Conservation (phyloP, 345 rosid species). For the Hibiscus mutabilis region DNA sequence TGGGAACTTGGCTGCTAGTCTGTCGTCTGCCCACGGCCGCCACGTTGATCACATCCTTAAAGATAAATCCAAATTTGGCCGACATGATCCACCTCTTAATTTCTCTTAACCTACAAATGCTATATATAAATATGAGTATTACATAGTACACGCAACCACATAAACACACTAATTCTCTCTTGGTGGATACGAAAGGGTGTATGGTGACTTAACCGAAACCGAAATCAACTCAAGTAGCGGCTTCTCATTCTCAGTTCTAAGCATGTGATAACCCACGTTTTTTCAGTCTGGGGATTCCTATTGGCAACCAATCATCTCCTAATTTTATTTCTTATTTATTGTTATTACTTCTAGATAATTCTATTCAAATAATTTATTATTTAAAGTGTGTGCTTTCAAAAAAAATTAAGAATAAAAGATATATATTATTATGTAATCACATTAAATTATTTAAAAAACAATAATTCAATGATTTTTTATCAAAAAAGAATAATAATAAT, state of each 20-base stretch:
- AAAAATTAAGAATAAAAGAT: too few relatives aligned
- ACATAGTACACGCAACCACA: too few relatives aligned
- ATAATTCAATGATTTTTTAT: too few relatives aligned
- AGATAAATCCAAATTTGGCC: slow-evolving; percentile 47
- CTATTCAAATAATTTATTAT: too few relatives aligned
- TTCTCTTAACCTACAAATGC: background rate
- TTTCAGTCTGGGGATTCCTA: background rate
- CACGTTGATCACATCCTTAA: slow-evolving; percentile 44
- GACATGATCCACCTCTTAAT: slow-evolving; percentile 30
- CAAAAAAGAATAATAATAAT: too few relatives aligned
- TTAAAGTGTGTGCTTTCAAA: too few relatives aligned
- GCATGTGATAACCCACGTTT: background rate
- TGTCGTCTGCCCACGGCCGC: slow-evolving; percentile 50
- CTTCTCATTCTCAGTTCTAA: background rate
- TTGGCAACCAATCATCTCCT: too few relatives aligned
- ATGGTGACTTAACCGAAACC: background rate
- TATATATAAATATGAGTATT: background rate
- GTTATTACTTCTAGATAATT: too few relatives aligned
- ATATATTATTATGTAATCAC: too few relatives aligned
- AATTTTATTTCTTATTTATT: too few relatives aligned
- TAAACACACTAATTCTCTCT: background rate
- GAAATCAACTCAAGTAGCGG: background rate
- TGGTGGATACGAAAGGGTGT: background rate
- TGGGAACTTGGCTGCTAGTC: slow-evolving; percentile 34
- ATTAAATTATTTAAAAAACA: too few relatives aligned